Percentiles rank a stretch among this genome's conserved stretches.
These are phyloP conservation scores for Chaetomiaceae sp. DNA, from an alignment of 2,329 filamentous ascomycete genomes.

Conservation along the genomic window DNA sequence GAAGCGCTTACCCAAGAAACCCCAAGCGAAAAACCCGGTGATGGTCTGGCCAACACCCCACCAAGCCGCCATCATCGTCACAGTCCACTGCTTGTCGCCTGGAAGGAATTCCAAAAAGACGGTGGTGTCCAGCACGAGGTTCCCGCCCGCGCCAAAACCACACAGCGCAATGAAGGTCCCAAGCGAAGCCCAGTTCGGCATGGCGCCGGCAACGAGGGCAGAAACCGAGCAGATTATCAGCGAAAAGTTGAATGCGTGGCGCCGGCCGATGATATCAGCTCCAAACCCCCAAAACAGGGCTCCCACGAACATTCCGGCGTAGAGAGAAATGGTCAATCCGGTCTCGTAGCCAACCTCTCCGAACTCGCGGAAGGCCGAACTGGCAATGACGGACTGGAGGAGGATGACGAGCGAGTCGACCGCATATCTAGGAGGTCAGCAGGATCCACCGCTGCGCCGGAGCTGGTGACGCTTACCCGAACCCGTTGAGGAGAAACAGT, in stretches of 20 bases:
- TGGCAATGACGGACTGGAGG: conserved; percentile 60
- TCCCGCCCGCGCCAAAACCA: conserved; percentile 61
- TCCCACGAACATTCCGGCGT: conserved; percentile 66
- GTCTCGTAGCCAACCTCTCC: conserved; percentile 48
- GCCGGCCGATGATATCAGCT: conserved; percentile 73
- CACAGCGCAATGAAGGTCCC: conserved; percentile 60
- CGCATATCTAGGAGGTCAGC: conserved; percentile 34
- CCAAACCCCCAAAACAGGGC: conserved; percentile 77
- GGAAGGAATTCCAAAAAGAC: conserved; percentile 46
- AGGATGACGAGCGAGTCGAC: conserved; percentile 46
- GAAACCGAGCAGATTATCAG: conserved; percentile 67
- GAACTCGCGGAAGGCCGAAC: conserved; percentile 57
- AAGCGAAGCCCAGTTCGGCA: conserved; percentile 62
- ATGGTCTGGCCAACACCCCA: conserved; percentile 47
- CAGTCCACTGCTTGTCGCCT: conserved; percentile 57
- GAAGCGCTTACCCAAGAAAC: conserved; percentile 37
- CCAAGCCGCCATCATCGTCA: conserved; percentile 58
- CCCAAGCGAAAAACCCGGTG: conserved; percentile 48
- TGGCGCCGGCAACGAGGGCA: conserved; percentile 60
- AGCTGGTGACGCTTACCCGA: conserved; percentile 45
- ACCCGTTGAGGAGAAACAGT: conserved; percentile 58
- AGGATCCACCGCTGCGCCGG: not conserved
- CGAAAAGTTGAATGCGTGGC: conserved; percentile 75
- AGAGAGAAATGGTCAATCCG: conserved; percentile 59
- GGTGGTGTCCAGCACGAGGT: conserved; percentile 58